Base-by-base conservation (phyloP, 139 green algal genomes). In the Chlamydomonas incerta region DNA sequence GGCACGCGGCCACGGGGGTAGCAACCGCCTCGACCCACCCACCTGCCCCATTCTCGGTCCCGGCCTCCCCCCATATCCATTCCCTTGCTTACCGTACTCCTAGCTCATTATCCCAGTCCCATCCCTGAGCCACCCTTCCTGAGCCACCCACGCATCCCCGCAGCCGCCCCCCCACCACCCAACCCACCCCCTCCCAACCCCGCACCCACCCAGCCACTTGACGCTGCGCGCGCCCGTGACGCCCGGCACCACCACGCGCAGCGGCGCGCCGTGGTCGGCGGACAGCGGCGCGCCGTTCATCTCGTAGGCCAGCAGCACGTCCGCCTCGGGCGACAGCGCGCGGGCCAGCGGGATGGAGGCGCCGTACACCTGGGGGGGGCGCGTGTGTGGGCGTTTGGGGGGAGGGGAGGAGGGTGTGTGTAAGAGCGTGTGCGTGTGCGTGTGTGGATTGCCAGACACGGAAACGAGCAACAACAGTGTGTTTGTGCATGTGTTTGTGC, bases 221-320 rank as follows among this genome's bases (percentile, higher is more conserved):
- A 98, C 95, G 65, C 67, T 93, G 81, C 96, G 93, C 20, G 94
- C 95, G 23, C 92, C 96, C 0, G 91, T 91, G 23, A 95, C 87
- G 8, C 96, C 96, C 0, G 96, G 95, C 72, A 96, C 95, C 18
- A 98, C 75, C 33, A 94, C 90, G 3, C 96, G 88, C 83, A 98
- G 72, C 6, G 96, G 96, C n/a, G 81, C 91, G 35, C 96, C 96
- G 80, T 98, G 95, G 87, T 98, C 96, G 20, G 72, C 68, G 0
- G 89, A 89, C 50, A 99, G 85, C 14, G 90, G 85, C 91, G 93
- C 47, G 3, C 96, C 96, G 81, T 99, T 99, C 97, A 99, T 99
- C 81, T 98, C 94, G 80, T 95, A 99, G 0, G 96, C 96, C 60
- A 99, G 87, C 60, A 99, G 87, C 60, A 97, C 94, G 66, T 98